Conservation (phyloP, 2,329 filamentous ascomycete genomes). For the Rhynchosporium graminicola region DNA sequence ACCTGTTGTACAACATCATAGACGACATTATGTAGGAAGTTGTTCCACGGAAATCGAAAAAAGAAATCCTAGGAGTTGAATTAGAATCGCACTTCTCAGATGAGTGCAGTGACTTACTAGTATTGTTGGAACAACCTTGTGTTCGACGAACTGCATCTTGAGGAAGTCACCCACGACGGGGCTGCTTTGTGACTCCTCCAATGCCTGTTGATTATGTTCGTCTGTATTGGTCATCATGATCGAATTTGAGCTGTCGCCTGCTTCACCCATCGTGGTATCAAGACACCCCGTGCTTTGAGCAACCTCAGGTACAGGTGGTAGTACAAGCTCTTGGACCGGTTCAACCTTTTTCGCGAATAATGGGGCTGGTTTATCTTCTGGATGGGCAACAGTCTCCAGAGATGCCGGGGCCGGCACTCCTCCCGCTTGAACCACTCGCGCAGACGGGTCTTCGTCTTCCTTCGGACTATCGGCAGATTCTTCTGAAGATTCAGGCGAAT, state of each 20-base stretch:
- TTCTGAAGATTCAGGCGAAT: conserved; percentile 31
- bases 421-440: conserved; percentile 17
- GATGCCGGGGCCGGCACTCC: conserved; percentile 13
- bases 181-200: conserved; percentile 26
- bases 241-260: conserved; percentile 37
- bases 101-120: conserved; percentile 60
- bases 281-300: conserved; percentile 31
- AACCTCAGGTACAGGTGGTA: conserved; percentile 29
- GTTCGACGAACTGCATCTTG: conserved; percentile 95
- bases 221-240: conserved; percentile 36
- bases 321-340: conserved; percentile 18
- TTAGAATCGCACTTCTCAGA: conserved; percentile 19
- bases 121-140: conserved; percentile 93
- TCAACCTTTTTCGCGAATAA: conserved; percentile 54
- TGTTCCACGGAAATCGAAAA: conserved; percentile 98
- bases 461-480: conserved; percentile 30
- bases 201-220: conserved; percentile 28
- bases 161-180: conserved; percentile 92
- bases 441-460: conserved; percentile 18
- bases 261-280: conserved; percentile 41
- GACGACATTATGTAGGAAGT: conserved; percentile 98
- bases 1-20: conserved; percentile 99
- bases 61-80: conserved; percentile 75
- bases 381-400: conserved; percentile 51
- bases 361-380: conserved; percentile 69